These are phyloP conservation scores for Cicer bijugum DNA, from an alignment of 306 rosid species.

Conservation along the genomic window DNA sequence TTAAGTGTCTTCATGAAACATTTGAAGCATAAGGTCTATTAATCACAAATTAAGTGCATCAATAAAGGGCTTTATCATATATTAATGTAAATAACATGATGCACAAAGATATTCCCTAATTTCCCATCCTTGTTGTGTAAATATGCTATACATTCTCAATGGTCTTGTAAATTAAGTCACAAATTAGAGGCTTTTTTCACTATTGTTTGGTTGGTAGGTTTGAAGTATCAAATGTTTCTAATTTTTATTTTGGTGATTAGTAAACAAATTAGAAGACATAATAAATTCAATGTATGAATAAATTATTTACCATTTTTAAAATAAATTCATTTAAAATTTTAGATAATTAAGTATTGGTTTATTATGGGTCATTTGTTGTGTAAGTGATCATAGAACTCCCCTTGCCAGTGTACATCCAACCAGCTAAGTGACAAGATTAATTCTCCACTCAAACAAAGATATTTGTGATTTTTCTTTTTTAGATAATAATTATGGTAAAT, in stretches of 20 bases:
- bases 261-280: not conserved
- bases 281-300: too few species aligned
- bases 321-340: too few species aligned
- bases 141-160: conserved; percentile 4
- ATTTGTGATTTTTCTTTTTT: not conserved
- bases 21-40: not conserved
- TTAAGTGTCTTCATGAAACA: not conserved
- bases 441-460: not conserved
- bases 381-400: too few species aligned
- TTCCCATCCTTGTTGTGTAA: conserved; percentile 22
- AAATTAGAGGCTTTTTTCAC: not conserved
- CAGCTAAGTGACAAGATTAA: not conserved
- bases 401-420: not conserved
- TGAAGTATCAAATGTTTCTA: not conserved
- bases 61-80: conserved; percentile 18
- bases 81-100: conserved; percentile 39
- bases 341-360: too few species aligned
- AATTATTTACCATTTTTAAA: too few species aligned
- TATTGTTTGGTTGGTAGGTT: conserved; percentile 8
- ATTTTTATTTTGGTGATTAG: not conserved
- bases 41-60: too few species aligned
- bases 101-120: conserved; percentile 12
- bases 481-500: too few species aligned
- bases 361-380: too few species aligned
- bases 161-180: conserved; percentile 27